Base-by-base conservation (phyloP, 2,329 filamentous ascomycete genomes). In the Nemania bipapillata region DNA sequence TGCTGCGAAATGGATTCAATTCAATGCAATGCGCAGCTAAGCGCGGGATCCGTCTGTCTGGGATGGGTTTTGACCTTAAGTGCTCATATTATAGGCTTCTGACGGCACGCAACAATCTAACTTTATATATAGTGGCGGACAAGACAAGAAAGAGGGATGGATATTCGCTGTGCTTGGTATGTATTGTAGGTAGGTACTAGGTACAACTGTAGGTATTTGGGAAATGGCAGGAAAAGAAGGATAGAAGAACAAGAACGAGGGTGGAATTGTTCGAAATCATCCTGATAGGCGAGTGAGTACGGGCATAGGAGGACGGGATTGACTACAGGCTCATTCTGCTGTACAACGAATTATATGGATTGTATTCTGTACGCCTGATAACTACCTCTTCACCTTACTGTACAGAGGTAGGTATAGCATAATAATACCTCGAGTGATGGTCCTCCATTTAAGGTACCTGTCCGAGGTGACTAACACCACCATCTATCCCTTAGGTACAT, bases 1-100 rank as follows among this genome's bases (percentile, higher is more conserved):
- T 61, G 60, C 54, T 49, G 54, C 49, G 54, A 40, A 57, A 35
- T 53, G 22, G 22, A 45, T 20, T 45, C 17, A 22, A 37, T 5
- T 35, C 24, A 24, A 53, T 53, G 50, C 28, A 17, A 53, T 53
- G 50, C 26, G 50, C 28, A 53, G 28, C 47, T 50, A 50, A 50
- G 47, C 47, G 47, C 47, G 47, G 45, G 45, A 49, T 49, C 45
- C 45, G 22, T 49, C 20, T 26, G 24, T 49, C 45, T 49, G 45
- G 45, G 20, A 49, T 26, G 8, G 15, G 11, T 30, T 4, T 7
- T 52, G 15, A 26, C 11, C 49, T 52, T 53, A 28, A 30, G 24
- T 20, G 17, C 20, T 26, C 22, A 45, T 45, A 7, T n/a, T 40
- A n/a, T 45, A 45, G 40, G 12, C 15, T 45, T 45, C 15, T n/a